Evolutionary conservation across 768 basidiomycete genomes (phyloP).

Genomic region (Lactifluus pinguis): DNA sequence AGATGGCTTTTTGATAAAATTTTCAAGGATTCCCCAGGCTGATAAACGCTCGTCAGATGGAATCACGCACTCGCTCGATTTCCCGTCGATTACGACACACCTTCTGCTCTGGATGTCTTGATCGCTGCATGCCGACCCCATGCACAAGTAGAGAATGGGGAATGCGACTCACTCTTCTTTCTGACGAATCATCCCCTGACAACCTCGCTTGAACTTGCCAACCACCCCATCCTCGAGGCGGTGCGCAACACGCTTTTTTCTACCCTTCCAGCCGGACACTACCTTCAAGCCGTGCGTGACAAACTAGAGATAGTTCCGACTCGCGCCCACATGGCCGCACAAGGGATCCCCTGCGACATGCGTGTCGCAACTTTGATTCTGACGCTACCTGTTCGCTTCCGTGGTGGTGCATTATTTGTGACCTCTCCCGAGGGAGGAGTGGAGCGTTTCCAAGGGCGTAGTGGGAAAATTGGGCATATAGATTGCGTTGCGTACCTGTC

Average conservation of each 20-base stretch:
- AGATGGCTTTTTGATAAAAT: slow-evolving; percentile 19
- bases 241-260: slow-evolving; percentile 68
- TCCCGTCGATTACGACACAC: slow-evolving; percentile 64
- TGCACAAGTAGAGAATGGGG: slow-evolving; percentile 41
- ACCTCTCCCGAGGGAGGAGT: slow-evolving; percentile 44
- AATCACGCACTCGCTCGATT: slow-evolving; percentile 72
- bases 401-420: slow-evolving; percentile 57
- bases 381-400: slow-evolving; percentile 65
- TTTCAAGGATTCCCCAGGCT: not conserved
- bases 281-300: slow-evolving; percentile 59
- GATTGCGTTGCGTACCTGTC: slow-evolving; percentile 73
- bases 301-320: slow-evolving; percentile 57
- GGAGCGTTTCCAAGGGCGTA: slow-evolving; percentile 55
- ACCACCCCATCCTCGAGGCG: slow-evolving; percentile 75
- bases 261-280: slow-evolving; percentile 55
- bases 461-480: slow-evolving; percentile 54
- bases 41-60: slow-evolving; percentile 40
- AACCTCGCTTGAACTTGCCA: slow-evolving; percentile 68
- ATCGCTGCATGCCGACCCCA: slow-evolving; percentile 66
- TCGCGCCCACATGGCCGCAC: slow-evolving; percentile 50
- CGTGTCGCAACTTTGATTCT: slow-evolving; percentile 65
- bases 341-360: slow-evolving; percentile 52
- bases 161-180: slow-evolving; percentile 62
- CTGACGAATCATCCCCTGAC: slow-evolving; percentile 66
- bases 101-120: slow-evolving; percentile 71